Base-by-base conservation (phyloP, 2,329 filamentous ascomycete genomes). In the Neonectria neomacrospora region DNA sequence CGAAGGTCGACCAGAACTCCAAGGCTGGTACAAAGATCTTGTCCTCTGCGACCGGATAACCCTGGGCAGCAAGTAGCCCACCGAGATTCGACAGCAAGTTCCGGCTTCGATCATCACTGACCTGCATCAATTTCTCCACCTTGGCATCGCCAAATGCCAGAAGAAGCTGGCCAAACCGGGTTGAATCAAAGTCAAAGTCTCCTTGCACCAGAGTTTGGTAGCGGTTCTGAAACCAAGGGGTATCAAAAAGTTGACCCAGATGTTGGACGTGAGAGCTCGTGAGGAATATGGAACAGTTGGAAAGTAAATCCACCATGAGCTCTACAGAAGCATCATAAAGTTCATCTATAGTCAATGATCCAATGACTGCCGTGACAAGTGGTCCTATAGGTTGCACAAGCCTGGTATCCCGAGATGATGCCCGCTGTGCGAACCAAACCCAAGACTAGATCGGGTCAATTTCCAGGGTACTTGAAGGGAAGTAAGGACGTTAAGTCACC, bases 1-100 rank as follows among this genome's bases (percentile, higher is more conserved):
- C 87, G 74, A 90, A 93, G 1, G 87, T 89, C 18, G 87, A 90
- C 92, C 93, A 96, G 74, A 96, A 95, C 71, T 96, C 92, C 14
- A 95, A 83, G 1, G 90, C 87, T 1, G 88, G 86, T 1, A 91
- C 86, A 58, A 93, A 94, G 11, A 94, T 87, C 66, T 88, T 89
- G 71, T 96, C 91, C 58, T 95, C 91, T 4, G 86, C 86, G 1
- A 90, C 88, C 1, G 91, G 87, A 69, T 88, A 85, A 2, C 92
- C 91, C 12, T 88, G 82, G 12, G 88, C 86, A 20, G 84, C 84
- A 23, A 94, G 81, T 5, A 96, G 83, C 4, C 88, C 87, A 63
- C 86, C 87, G n/a, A 92, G 80, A 34, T 83, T 85, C 3, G 80
- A 79, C 14, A 92, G 77, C 53, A 91, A 81, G 30, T 80, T 80